Percentiles rank a stretch among this genome's conserved stretches.
phyloP scores from a whole-genome alignment of 768 basidiomycete genomes.

The Boletus pseudo-olivaceus region DNA sequence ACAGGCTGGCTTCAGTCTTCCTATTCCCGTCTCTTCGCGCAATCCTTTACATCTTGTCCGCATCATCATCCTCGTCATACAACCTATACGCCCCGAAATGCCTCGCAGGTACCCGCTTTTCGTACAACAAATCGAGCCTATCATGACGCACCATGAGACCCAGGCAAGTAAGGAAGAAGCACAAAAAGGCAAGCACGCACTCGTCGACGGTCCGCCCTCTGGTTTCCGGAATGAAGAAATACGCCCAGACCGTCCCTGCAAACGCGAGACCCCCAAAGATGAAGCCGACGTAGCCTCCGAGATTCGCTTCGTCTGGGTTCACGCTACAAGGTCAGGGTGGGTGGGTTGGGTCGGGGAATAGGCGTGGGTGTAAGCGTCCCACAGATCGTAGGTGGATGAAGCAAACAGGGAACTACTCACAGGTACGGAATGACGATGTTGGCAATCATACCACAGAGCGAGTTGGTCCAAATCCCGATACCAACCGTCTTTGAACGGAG shows the following conservation, averaged over 20 bases:
- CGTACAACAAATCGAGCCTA: conserved; percentile 32
- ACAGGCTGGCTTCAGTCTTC: no score
- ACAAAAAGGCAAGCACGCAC: conserved; percentile 9
- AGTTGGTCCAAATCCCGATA: conserved; percentile 24
- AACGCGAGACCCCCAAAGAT: conserved; percentile 26
- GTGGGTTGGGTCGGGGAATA: neutral
- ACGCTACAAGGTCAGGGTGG: conserved; percentile 8
- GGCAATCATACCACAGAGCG: conserved; percentile 23
- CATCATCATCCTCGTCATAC: conserved; percentile 1
- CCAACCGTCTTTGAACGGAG: conserved; percentile 31
- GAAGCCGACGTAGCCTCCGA: conserved; percentile 29
- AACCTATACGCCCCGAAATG: conserved; percentile 20
- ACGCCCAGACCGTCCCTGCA: conserved; percentile 22
- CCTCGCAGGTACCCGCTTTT: conserved; percentile 28
- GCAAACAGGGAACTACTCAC: conserved; percentile 5
- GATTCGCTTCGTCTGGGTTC: conserved; percentile 26
- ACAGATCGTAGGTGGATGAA: no score
- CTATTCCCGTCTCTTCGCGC: neutral
- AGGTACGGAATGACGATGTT: conserved; percentile 29
- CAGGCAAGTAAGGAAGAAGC: neutral
- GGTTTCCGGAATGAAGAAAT: conserved; percentile 29
- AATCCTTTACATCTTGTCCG: neutral
- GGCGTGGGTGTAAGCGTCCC: neutral
- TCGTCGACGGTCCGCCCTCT: conserved; percentile 29
- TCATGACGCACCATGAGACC: neutral